These are phyloP conservation scores for Diplocarpon mali DNA, from an alignment of 2,329 filamentous ascomycete species.

Conservation along the genomic window DNA sequence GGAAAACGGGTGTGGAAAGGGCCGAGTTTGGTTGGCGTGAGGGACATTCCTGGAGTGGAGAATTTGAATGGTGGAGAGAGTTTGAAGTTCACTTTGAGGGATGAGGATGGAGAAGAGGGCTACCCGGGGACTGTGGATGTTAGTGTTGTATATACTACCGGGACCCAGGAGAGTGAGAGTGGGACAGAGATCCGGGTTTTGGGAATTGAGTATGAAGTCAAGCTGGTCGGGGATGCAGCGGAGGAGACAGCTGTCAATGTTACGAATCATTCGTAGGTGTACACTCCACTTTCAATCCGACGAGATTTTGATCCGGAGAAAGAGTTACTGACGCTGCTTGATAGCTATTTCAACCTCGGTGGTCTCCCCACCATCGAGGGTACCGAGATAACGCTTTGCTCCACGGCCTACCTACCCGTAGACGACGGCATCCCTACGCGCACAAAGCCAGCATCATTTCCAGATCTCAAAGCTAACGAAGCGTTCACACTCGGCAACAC, in stretches of 20 bases:
- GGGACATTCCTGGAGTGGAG: conserved; percentile 37
- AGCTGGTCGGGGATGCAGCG: conserved; percentile 58
- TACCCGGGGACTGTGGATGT: conserved; percentile 79
- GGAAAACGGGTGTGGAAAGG: conserved; percentile 69
- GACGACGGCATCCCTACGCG: conserved; percentile 65
- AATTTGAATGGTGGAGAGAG: conserved; percentile 53
- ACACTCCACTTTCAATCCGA: background rate
- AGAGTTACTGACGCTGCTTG: background rate
- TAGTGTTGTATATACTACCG: conserved; percentile 67
- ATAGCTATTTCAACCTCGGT: conserved; percentile 55
- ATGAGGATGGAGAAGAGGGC: conserved; percentile 75
- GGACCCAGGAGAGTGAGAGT: conserved; percentile 47
- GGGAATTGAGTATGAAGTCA: conserved; percentile 81
- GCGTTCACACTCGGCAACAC: conserved; percentile 59
- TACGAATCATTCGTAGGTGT: conserved; percentile 79
- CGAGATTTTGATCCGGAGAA: background rate
- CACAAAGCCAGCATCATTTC: conserved; percentile 48
- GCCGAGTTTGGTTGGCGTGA: conserved; percentile 48
- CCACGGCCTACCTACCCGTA: conserved; percentile 59
- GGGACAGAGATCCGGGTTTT: conserved; percentile 59
- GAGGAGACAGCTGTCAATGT: conserved; percentile 89
- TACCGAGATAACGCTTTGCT: conserved; percentile 46
- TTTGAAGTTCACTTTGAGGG: conserved; percentile 54
- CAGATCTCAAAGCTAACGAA: conserved; percentile 50
- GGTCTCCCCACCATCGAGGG: conserved; percentile 47